phyloP scores from a whole-genome alignment of 1,284 basidiomycete species.

The Pholiota adiposa region DNA sequence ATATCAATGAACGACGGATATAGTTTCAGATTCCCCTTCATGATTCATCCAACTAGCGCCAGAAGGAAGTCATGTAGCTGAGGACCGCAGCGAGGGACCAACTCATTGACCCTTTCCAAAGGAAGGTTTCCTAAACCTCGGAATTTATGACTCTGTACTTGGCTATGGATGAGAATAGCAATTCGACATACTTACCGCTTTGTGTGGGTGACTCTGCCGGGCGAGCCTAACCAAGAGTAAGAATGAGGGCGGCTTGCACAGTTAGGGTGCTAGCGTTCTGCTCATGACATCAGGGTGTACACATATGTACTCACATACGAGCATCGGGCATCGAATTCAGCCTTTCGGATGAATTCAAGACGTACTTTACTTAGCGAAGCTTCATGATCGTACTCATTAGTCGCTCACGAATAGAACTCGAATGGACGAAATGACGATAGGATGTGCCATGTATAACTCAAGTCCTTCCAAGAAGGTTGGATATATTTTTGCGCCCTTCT shows the following conservation, averaged over 20 bases:
- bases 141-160: neutral
- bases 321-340: too few relatives aligned
- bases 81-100: neutral
- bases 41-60: neutral
- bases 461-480: too few relatives aligned
- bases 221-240: neutral
- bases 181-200: neutral
- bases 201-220: neutral
- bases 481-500: too few relatives aligned
- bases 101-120: conserved; percentile 9
- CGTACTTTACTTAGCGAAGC: too few relatives aligned
- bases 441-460: too few relatives aligned
- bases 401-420: too few relatives aligned
- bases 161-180: neutral
- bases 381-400: too few relatives aligned
- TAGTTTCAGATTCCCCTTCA: conserved; percentile 12
- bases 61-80: conserved; percentile 2
- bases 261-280: neutral
- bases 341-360: too few relatives aligned
- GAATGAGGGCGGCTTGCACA: neutral
- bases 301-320: too few relatives aligned
- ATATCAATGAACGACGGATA: conserved; percentile 29
- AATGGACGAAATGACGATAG: too few relatives aligned
- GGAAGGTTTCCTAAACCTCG: conserved; percentile 2
- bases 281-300: neutral